A percentile compares a stretch with the other conserved stretches of the same genome.
phyloP scores from a whole-genome alignment of 2,329 filamentous ascomycete species.

The Penicillium psychrosexuale region DNA sequence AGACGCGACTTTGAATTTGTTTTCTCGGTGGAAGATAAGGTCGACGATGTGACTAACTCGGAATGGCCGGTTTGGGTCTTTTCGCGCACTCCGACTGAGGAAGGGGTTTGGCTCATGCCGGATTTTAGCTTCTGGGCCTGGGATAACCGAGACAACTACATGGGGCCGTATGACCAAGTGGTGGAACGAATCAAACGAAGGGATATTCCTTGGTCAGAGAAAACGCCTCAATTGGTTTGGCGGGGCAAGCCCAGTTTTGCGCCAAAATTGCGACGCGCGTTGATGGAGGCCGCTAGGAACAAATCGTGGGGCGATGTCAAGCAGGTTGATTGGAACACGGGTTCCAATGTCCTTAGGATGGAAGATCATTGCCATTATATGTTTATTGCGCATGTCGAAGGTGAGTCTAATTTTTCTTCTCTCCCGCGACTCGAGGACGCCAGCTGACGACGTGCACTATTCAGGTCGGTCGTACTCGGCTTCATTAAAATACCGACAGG shows the following conservation, averaged over 20 bases:
- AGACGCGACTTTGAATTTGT: slow-evolving; percentile 50
- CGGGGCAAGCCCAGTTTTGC: slow-evolving; percentile 46
- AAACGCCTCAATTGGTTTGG: slow-evolving; percentile 48
- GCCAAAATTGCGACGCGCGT: slow-evolving; percentile 39
- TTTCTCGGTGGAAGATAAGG: slow-evolving; percentile 43
- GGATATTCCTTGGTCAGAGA: slow-evolving; percentile 35
- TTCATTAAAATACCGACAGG: slow-evolving; percentile 51
- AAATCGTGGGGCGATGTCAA: slow-evolving; percentile 50
- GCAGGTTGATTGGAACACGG: slow-evolving; percentile 40
- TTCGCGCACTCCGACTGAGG: slow-evolving; percentile 38
- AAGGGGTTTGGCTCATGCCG: slow-evolving; percentile 50
- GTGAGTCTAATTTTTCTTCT: slow-evolving; percentile 24
- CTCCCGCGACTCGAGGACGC: neutral
- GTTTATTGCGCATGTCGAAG: slow-evolving; percentile 54
- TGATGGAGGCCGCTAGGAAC: slow-evolving; percentile 40
- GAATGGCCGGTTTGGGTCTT: slow-evolving; percentile 45
- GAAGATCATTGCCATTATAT: slow-evolving; percentile 54
- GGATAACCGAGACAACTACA: slow-evolving; percentile 38
- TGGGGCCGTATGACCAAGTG: slow-evolving; percentile 39
- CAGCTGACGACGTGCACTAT: neutral
- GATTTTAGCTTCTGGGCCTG: slow-evolving; percentile 54
- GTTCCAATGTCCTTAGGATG: slow-evolving; percentile 47
- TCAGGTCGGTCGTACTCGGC: slow-evolving; percentile 47
- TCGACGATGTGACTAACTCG: slow-evolving; percentile 41
- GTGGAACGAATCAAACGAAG: slow-evolving; percentile 30